Evolutionary conservation across 345 rosid genomes (phyloP).

Genomic region (Boechera stricta): DNA sequence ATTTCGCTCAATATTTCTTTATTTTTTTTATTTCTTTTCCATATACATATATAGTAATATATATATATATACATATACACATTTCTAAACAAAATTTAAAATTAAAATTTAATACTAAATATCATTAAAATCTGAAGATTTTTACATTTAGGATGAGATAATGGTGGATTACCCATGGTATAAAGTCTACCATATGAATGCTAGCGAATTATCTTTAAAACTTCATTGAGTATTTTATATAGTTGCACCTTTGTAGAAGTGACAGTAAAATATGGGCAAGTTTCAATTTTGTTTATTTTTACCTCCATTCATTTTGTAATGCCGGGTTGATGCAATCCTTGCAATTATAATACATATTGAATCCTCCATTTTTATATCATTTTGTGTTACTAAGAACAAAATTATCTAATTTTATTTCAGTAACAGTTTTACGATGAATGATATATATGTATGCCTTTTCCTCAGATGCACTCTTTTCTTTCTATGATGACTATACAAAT

Average conservation of each 20-base stretch:
- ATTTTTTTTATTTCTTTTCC: background rate
- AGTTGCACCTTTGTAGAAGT: no score
- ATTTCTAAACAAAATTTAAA: no score
- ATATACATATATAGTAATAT: no score
- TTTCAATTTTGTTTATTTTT: no score
- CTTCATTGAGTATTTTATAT: background rate
- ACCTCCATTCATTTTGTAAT: no score
- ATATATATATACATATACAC: no score
- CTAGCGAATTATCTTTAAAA: background rate
- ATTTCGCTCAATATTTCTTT: background rate
- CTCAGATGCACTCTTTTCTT: conserved; percentile 17
- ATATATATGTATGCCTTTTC: conserved; percentile 7
- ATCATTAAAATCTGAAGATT: no score
- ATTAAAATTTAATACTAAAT: no score
- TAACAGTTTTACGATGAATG: conserved; percentile 22
- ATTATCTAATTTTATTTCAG: conserved; percentile 7
- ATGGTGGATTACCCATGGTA: background rate
- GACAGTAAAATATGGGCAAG: no score
- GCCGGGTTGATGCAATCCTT: no score
- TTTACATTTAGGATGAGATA: background rate
- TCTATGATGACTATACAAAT: conserved; percentile 44
- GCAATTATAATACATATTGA: background rate
- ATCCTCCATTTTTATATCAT: background rate
- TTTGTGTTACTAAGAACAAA: background rate
- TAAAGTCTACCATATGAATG: background rate